These are phyloP conservation scores for Diospyros lotus DNA, from an alignment of 148 eudicot species.

Conservation along the genomic window DNA sequence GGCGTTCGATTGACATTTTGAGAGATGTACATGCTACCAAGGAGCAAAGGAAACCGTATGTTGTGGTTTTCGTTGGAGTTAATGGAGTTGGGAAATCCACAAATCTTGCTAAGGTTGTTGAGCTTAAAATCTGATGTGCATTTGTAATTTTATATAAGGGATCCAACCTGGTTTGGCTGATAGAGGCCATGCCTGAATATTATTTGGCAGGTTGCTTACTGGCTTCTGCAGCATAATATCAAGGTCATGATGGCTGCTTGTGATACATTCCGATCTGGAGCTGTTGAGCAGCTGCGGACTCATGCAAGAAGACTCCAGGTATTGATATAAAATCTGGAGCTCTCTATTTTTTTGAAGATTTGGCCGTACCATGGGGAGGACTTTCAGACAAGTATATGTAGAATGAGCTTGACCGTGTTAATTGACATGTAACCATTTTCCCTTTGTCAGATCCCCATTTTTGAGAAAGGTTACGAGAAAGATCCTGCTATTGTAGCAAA, in stretches of 20 bases:
- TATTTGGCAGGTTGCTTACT: conserved; percentile 78
- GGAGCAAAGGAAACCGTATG: conserved; percentile 93
- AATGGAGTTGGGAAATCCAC: conserved; percentile 99
- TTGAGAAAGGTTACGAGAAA: conserved; percentile 99
- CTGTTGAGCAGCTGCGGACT: conserved; percentile 96
- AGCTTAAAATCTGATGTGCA: not conserved
- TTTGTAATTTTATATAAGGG: not conserved
- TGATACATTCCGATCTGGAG: conserved; percentile 97
- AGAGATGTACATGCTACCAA: conserved; percentile 98
- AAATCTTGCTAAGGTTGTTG: conserved; percentile 86
- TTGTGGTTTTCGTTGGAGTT: conserved; percentile 96
- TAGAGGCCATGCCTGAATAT: conserved; percentile 7
- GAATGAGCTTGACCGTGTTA: not conserved
- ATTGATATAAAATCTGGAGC: conserved; percentile 1
- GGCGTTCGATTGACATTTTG: conserved; percentile 91
- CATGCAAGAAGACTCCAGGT: conserved; percentile 99
- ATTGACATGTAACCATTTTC: not conserved
- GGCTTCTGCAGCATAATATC: conserved; percentile 85
- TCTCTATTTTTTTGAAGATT: not conserved
- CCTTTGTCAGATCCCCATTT: conserved; percentile 70
- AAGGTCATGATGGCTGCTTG: conserved; percentile 99
- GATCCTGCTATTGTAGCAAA: conserved; percentile 98
- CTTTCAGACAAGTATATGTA: not conserved
- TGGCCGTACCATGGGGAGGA: not conserved
- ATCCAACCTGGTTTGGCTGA: not conserved